Conservation (phyloP, 2,329 filamentous ascomycete genomes). For the Beauveria varroae region DNA sequence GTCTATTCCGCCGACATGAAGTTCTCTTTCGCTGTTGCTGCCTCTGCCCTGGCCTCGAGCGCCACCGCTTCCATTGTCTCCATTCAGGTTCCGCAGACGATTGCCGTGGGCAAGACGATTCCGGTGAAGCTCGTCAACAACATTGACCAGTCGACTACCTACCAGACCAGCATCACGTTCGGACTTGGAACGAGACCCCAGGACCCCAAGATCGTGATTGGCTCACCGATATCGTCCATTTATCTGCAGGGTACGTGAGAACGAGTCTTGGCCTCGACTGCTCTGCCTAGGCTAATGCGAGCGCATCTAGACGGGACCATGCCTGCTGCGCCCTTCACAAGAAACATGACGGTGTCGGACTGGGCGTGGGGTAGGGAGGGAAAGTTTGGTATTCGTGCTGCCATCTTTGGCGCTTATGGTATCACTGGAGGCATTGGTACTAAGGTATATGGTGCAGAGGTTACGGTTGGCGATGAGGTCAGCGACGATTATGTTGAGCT, state of each 20-base stretch:
- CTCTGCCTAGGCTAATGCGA: not conserved
- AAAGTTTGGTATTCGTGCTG: not conserved
- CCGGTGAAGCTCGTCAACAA: slow-evolving; percentile 5
- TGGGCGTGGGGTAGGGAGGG: not conserved
- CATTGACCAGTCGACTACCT: slow-evolving; percentile 4
- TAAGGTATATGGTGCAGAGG: not conserved
- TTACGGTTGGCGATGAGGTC: not conserved
- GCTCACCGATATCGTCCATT: not conserved
- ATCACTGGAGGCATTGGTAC: not conserved
- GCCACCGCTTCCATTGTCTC: not conserved
- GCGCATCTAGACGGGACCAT: not conserved
- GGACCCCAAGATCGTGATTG: not conserved
- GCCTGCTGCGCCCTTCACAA: not conserved
- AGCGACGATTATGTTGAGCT: slow-evolving; percentile 3
- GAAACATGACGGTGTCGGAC: not conserved
- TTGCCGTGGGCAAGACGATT: not conserved
- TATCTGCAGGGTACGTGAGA: not conserved
- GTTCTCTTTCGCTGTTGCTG: not conserved
- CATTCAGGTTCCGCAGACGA: not conserved
- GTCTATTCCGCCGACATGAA: not conserved
- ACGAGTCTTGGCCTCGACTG: not conserved
- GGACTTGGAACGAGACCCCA: not conserved
- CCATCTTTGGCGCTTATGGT: not conserved
- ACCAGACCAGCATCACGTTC: not conserved
- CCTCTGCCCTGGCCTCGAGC: not conserved